These are phyloP conservation scores for Zymoseptoria passerinii DNA, from an alignment of 2,329 filamentous ascomycete species.

Conservation along the genomic window DNA sequence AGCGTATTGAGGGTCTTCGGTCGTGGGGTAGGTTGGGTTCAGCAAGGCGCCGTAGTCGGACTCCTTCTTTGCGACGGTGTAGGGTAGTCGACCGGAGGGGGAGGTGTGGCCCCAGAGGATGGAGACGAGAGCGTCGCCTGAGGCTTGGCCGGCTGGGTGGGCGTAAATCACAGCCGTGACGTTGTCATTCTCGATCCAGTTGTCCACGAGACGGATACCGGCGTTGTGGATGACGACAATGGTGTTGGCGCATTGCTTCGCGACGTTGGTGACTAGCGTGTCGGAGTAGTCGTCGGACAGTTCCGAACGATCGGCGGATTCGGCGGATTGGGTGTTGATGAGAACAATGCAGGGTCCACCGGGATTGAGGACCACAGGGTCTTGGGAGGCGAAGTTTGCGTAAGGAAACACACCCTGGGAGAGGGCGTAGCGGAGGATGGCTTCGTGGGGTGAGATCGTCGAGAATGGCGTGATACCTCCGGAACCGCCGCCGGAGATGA, in stretches of 20 bases:
- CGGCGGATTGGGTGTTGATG: conserved; percentile 24
- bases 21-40: conserved; percentile 32
- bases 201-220: conserved; percentile 23
- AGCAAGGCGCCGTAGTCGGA: conserved; percentile 25
- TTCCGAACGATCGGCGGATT: conserved; percentile 22
- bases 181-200: conserved; percentile 23
- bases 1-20: conserved; percentile 16
- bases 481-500: conserved; percentile 25
- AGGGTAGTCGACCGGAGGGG: conserved; percentile 25
- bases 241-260: conserved; percentile 25
- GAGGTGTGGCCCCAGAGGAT: conserved; percentile 25
- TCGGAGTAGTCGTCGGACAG: conserved; percentile 23
- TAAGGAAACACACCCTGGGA: conserved; percentile 19
- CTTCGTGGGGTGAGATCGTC: conserved; percentile 23
- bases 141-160: conserved; percentile 17
- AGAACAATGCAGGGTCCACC: conserved; percentile 26
- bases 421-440: conserved; percentile 20
- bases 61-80: conserved; percentile 25
- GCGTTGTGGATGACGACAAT: conserved; percentile 28
- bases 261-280: conserved; percentile 24
- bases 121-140: conserved; percentile 14
- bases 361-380: conserved; percentile 17
- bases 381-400: conserved; percentile 19
- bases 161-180: conserved; percentile 16
- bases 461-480: conserved; percentile 20